A percentile compares a stretch with the other conserved stretches of the same genome.
Conservation (phyloP, 1,284 basidiomycete species). For the Wallemia ichthyophaga region DNA sequence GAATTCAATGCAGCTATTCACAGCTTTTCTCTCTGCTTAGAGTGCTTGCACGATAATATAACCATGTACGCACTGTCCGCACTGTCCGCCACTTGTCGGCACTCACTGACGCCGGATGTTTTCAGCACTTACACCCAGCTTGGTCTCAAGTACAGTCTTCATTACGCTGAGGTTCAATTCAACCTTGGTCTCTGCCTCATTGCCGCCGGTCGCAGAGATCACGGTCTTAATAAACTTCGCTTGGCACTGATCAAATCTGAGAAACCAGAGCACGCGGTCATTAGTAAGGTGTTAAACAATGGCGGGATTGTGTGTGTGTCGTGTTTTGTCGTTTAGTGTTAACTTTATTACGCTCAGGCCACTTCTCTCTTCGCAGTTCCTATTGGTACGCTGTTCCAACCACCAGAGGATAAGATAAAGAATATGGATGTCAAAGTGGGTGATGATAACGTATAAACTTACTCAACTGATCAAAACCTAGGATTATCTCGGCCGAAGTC, state of each 20-base stretch:
- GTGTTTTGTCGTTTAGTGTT: neutral
- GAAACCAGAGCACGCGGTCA: neutral
- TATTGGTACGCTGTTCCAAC: neutral
- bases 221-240: neutral
- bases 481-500: neutral
- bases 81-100: too few relatives aligned
- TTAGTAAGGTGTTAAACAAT: neutral
- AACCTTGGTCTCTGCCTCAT: neutral
- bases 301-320: neutral
- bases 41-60: neutral
- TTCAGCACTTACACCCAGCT: neutral
- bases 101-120: too few relatives aligned
- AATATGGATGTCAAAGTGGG: neutral
- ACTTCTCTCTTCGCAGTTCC: neutral
- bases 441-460: neutral
- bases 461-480: too few relatives aligned
- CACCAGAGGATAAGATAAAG: neutral
- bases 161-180: neutral
- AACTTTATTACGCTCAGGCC: neutral
- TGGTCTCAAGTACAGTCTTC: neutral
- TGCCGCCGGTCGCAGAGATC: neutral
- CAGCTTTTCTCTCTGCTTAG: neutral
- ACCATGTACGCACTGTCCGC: neutral
- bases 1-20: neutral
- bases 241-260: neutral